A percentile compares a stretch with the other conserved stretches of the same genome.
Evolutionary conservation across 495 filamentous ascomycete genomes (phyloP).

Genomic region (Podospora bellae-mahoneyi): DNA sequence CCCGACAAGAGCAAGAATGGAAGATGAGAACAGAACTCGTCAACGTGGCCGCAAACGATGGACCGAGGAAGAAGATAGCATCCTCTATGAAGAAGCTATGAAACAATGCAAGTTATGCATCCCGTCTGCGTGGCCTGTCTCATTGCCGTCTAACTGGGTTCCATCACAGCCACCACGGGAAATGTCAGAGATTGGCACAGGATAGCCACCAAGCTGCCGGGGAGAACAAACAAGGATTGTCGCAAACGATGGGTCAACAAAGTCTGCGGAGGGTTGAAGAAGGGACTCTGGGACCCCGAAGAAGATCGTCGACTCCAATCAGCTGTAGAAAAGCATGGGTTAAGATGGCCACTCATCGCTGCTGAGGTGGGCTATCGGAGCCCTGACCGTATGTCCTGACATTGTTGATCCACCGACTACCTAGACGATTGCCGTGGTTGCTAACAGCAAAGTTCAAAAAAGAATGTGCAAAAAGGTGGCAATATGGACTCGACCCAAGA

Average conservation of each 20-base stretch:
- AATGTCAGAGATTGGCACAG: slow-evolving; percentile 9
- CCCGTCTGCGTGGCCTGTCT: background rate
- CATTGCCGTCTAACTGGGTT: background rate
- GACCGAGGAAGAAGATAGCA: slow-evolving; percentile 6
- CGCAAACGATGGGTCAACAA: slow-evolving; percentile 12
- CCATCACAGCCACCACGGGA: background rate
- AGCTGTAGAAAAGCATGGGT: slow-evolving; percentile 8
- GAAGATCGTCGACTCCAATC: slow-evolving; percentile 6
- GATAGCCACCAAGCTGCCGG: slow-evolving; percentile 9
- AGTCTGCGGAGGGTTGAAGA: slow-evolving; percentile 7
- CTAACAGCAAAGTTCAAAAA: background rate
- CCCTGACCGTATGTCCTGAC: slow-evolving; percentile 1
- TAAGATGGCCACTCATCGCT: slow-evolving; percentile 6
- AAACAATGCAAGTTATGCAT: background rate
- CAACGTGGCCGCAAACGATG: slow-evolving; percentile 9
- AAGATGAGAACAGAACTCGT: background rate
- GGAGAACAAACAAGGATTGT: slow-evolving; percentile 11
- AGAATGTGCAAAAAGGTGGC: slow-evolving; percentile 11
- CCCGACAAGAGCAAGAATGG: background rate
- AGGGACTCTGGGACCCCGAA: slow-evolving; percentile 9
- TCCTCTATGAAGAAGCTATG: slow-evolving; percentile 6
- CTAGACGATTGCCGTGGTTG: background rate
- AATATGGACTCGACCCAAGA: slow-evolving; percentile 9
- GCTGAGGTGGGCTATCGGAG: slow-evolving; percentile 10
- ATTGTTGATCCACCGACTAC: background rate